phyloP scores from a whole-genome alignment of 257 asterid genomes.

The Marsdenia floribunda region DNA sequence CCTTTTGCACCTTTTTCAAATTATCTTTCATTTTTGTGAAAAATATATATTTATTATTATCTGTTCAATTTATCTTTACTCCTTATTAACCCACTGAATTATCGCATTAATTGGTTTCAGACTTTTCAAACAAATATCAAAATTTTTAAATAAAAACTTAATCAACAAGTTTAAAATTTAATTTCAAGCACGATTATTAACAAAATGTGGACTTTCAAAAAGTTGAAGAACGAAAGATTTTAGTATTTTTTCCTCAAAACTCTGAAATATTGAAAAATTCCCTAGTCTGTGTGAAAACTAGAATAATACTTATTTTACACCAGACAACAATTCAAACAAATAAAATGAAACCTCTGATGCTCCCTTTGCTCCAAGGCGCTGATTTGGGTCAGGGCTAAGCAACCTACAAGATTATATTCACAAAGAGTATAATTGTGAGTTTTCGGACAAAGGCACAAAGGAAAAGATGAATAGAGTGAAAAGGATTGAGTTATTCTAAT shows the following conservation, averaged over 20 bases:
- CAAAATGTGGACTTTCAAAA: background rate
- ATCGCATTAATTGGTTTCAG: background rate
- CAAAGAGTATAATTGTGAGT: background rate
- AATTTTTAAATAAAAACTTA: background rate
- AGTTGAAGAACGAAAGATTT: background rate
- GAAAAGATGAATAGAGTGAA: background rate
- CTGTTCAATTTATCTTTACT: no score
- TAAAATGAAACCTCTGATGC: conserved; percentile 65
- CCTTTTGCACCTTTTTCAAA: background rate
- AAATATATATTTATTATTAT: no score
- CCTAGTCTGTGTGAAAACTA: background rate
- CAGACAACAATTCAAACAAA: background rate
- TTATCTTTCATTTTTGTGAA: background rate
- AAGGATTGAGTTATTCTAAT: background rate
- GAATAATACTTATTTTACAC: background rate
- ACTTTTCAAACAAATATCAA: background rate
- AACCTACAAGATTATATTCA: conserved; percentile 39
- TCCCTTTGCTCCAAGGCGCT: conserved; percentile 84
- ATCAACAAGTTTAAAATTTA: background rate
- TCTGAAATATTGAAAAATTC: background rate
- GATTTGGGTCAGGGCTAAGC: conserved; percentile 77
- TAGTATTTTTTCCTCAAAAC: background rate
- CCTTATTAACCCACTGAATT: background rate
- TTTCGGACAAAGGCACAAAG: background rate
- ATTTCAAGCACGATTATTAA: background rate